These are phyloP conservation scores for Apiospora koreana DNA, from an alignment of 2,329 filamentous ascomycete genomes.

Conservation along the genomic window DNA sequence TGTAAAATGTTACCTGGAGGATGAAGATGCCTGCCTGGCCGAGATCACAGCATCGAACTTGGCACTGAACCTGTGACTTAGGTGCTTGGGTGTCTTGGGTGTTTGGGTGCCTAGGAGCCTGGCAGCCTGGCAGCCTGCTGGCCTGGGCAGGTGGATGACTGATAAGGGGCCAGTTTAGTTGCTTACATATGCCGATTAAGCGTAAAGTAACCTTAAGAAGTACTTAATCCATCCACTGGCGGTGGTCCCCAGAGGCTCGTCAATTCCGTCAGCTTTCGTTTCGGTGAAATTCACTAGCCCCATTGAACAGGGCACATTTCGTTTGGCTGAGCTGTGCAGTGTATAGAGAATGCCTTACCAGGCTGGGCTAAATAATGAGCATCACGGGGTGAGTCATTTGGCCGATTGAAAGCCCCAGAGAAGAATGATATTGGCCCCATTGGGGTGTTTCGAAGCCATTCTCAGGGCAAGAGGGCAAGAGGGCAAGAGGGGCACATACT, in stretches of 20 bases:
- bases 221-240: not conserved
- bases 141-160: not conserved
- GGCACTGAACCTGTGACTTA: not conserved
- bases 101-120: not conserved
- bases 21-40: not conserved
- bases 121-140: not conserved
- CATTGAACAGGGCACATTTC: not conserved
- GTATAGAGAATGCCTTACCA: not conserved
- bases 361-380: not conserved
- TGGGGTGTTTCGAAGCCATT: not conserved
- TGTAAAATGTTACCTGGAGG: not conserved
- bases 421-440: not conserved
- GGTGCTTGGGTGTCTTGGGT: no score
- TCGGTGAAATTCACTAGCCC: not conserved
- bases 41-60: not conserved
- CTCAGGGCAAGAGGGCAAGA: not conserved
- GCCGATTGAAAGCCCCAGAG: not conserved
- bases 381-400: not conserved
- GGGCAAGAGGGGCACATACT: not conserved
- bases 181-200: not conserved
- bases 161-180: not conserved
- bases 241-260: no score
- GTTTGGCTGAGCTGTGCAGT: not conserved
- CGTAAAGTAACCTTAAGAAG: no score
- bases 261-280: not conserved